These are phyloP conservation scores for Eimeria brunetti DNA, from an alignment of 169 alveolate species.

Conservation along the genomic window DNA sequence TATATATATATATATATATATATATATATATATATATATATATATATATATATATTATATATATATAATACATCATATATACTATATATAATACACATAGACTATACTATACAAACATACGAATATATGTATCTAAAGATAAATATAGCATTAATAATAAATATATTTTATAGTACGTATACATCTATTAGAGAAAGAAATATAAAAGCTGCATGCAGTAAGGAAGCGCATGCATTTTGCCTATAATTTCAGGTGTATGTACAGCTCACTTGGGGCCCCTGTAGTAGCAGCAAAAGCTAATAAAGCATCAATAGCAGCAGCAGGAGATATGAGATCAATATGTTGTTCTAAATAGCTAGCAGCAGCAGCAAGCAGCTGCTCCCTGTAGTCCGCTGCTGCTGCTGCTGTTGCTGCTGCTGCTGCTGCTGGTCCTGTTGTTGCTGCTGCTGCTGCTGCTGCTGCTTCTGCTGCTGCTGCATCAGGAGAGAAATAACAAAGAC, in stretches of 20 bases:
- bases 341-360: conserved; percentile 66
- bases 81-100: too few relatives aligned
- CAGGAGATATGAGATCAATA: conserved; percentile 61
- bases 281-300: conserved; percentile 71
- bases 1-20: background rate
- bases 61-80: too few relatives aligned
- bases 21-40: background rate
- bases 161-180: too few relatives aligned
- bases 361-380: conserved; percentile 47
- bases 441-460: background rate
- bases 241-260: too few relatives aligned
- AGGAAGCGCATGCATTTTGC: too few relatives aligned
- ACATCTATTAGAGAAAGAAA: too few relatives aligned
- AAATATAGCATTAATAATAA: too few relatives aligned
- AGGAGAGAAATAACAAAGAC: conserved; percentile 38
- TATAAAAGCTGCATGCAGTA: too few relatives aligned
- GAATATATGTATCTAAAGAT: too few relatives aligned
- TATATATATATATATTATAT: background rate
- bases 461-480: background rate
- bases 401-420: background rate
- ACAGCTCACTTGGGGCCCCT: conserved; percentile 37
- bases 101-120: too few relatives aligned
- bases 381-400: background rate
- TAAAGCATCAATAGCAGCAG: conserved; percentile 77
- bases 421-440: background rate